phyloP scores from a whole-genome alignment of 345 rosid genomes.

The Combretum micranthum region DNA sequence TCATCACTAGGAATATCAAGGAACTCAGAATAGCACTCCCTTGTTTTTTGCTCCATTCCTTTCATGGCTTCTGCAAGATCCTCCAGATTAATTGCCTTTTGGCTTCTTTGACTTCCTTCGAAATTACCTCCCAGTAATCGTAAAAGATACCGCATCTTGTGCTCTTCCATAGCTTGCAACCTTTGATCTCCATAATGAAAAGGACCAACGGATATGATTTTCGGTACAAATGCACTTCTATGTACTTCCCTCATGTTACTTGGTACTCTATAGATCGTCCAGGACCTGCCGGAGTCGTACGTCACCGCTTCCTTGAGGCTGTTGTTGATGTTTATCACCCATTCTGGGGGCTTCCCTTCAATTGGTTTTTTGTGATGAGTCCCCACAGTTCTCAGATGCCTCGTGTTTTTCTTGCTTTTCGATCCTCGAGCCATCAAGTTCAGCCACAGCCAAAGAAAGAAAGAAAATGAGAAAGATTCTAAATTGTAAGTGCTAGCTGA shows the following conservation, averaged over 20 bases:
- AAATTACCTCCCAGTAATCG: constrained; percentile 4
- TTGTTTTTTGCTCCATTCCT: constrained; percentile 7
- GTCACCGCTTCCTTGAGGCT: not conserved
- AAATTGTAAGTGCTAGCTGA: too few relatives aligned
- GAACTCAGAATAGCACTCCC: constrained; percentile 13
- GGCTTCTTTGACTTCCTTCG: not conserved
- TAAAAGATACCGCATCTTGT: constrained; percentile 10
- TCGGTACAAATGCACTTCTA: constrained; percentile 1
- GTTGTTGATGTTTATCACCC: not conserved
- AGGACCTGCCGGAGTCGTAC: constrained; percentile 7
- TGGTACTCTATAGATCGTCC: constrained; percentile 9
- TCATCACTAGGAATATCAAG: not conserved
- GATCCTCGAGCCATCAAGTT: too few relatives aligned
- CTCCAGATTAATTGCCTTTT: not conserved
- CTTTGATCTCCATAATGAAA: not conserved
- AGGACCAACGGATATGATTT: constrained; percentile 14
- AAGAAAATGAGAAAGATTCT: too few relatives aligned
- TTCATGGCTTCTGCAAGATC: not conserved
- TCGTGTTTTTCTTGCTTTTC: too few relatives aligned
- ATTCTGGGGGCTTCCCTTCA: too few relatives aligned
- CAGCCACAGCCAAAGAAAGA: too few relatives aligned
- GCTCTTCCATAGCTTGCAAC: constrained; percentile 12
- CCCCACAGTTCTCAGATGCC: too few relatives aligned
- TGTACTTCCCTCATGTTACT: constrained; percentile 1
- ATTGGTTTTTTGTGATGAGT: too few relatives aligned